Evolutionary conservation across 2,329 filamentous ascomycete genomes (phyloP).

Genomic region (Trichoderma sp.): DNA sequence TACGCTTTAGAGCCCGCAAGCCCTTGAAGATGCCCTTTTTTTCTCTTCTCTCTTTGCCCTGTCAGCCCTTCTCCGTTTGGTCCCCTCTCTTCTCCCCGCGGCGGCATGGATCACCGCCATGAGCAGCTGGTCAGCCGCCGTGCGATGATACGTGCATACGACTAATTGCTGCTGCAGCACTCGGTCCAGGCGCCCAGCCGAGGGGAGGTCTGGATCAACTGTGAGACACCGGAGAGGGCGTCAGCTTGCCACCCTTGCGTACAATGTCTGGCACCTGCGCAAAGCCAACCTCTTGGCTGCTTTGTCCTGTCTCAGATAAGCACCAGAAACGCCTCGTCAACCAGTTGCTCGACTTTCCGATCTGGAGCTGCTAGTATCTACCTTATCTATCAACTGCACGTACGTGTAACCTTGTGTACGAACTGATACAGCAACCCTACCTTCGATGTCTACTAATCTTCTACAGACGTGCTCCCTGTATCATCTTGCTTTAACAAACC

Average conservation of each 20-base stretch:
- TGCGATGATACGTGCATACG: background rate
- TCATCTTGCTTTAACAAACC: background rate
- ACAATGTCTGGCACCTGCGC: slow-evolving; percentile 24
- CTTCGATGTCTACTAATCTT: too few species aligned
- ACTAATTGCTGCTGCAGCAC: background rate
- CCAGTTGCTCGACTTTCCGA: slow-evolving; percentile 13
- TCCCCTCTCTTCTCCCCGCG: background rate
- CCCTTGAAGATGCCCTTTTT: background rate
- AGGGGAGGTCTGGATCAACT: slow-evolving; percentile 16
- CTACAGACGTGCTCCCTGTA: too few species aligned
- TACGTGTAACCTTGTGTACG: too few species aligned
- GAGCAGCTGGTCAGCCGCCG: background rate
- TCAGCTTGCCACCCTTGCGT: slow-evolving; percentile 26
- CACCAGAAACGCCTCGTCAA: background rate
- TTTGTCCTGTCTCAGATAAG: slow-evolving; percentile 27
- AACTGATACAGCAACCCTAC: too few species aligned
- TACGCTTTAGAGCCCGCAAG: slow-evolving; percentile 1
- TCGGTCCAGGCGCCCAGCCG: slow-evolving; percentile 9
- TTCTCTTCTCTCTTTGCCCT: background rate
- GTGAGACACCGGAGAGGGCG: slow-evolving; percentile 23
- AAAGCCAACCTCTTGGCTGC: slow-evolving; percentile 26
- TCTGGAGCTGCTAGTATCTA: background rate
- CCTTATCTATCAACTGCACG: background rate
- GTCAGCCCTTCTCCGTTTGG: background rate
- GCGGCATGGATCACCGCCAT: background rate